Evolutionary conservation across 1,284 basidiomycete species (phyloP).

Genomic region (Rhodotorula sp.): DNA sequence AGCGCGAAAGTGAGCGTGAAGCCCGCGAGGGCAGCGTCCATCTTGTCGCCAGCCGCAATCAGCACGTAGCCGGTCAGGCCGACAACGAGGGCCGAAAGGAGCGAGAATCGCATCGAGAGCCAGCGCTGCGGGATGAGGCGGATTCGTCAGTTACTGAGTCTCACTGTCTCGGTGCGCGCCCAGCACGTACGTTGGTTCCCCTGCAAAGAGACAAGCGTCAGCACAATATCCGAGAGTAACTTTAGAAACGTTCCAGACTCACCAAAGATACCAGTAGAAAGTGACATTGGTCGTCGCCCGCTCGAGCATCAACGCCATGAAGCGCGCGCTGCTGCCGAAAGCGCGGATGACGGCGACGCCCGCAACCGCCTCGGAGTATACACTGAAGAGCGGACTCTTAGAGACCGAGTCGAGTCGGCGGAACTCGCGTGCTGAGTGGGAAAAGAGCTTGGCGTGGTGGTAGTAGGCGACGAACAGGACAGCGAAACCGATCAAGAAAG

Average conservation of each 20-base stretch:
- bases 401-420: slow-evolving; percentile 69
- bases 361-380: slow-evolving; percentile 59
- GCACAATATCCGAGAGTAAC: no score
- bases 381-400: slow-evolving; percentile 84
- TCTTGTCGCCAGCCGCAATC: slow-evolving; percentile 52
- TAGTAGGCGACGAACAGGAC: slow-evolving; percentile 39
- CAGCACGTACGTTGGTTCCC: slow-evolving; percentile 2
- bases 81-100: slow-evolving; percentile 42
- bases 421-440: slow-evolving; percentile 45
- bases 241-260: no score
- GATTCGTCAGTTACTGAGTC: neutral
- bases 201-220: neutral
- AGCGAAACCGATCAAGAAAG: slow-evolving; percentile 43
- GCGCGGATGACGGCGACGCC: slow-evolving; percentile 76
- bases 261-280: slow-evolving; percentile 41
- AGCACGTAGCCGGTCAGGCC: slow-evolving; percentile 52
- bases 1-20: slow-evolving; percentile 53
- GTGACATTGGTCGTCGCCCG: slow-evolving; percentile 29
- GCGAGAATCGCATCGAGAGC: slow-evolving; percentile 45
- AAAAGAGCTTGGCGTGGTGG: slow-evolving; percentile 37
- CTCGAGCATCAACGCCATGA: slow-evolving; percentile 47
- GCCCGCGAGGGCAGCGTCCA: slow-evolving; percentile 52
- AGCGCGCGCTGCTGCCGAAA: slow-evolving; percentile 63
- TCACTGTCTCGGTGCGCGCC: neutral
- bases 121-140: slow-evolving; percentile 51